These are phyloP conservation scores for Zymoseptoria pseudotritici DNA, from an alignment of 2,329 filamentous ascomycete genomes.

Conservation along the genomic window DNA sequence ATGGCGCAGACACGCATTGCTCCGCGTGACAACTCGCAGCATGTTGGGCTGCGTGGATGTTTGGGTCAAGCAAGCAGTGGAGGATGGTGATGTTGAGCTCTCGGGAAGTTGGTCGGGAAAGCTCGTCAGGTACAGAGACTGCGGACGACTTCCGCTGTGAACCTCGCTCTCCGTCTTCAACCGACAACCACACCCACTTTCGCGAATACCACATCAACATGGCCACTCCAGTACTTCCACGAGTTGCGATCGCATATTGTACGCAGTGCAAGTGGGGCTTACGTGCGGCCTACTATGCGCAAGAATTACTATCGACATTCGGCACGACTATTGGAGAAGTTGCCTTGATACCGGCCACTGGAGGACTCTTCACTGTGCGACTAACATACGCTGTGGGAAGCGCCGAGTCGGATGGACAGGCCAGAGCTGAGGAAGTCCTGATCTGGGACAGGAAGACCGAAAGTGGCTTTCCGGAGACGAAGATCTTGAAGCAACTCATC, in stretches of 20 bases:
- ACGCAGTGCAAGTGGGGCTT: slow-evolving; percentile 57
- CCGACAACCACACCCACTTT: neutral
- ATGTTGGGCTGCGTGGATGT: slow-evolving; percentile 9
- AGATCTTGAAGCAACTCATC: slow-evolving; percentile 78
- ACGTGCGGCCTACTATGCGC: slow-evolving; percentile 61
- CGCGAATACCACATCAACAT: neutral
- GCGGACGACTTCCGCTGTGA: neutral
- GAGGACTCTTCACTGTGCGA: slow-evolving; percentile 73
- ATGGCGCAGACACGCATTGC: slow-evolving; percentile 4
- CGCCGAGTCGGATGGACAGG: slow-evolving; percentile 5
- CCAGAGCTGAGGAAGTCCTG: slow-evolving; percentile 40
- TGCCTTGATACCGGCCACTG: slow-evolving; percentile 74
- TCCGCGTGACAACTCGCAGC: slow-evolving; percentile 18
- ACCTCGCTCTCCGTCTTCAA: neutral
- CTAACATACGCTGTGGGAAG: slow-evolving; percentile 39
- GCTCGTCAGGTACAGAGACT: neutral
- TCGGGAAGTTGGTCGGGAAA: neutral
- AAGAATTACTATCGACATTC: slow-evolving; percentile 94
- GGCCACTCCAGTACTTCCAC: slow-evolving; percentile 45
- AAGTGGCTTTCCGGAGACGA: slow-evolving; percentile 89
- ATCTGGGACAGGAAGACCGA: slow-evolving; percentile 86
- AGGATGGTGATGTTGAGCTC: neutral
- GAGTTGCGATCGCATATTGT: slow-evolving; percentile 84
- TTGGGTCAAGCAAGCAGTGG: neutral
- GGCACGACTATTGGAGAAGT: slow-evolving; percentile 76